Evolutionary conservation across 345 rosid species (phyloP), one percentile per base, ranked within the genome.

Genomic region (Arabis alpina): DNA sequence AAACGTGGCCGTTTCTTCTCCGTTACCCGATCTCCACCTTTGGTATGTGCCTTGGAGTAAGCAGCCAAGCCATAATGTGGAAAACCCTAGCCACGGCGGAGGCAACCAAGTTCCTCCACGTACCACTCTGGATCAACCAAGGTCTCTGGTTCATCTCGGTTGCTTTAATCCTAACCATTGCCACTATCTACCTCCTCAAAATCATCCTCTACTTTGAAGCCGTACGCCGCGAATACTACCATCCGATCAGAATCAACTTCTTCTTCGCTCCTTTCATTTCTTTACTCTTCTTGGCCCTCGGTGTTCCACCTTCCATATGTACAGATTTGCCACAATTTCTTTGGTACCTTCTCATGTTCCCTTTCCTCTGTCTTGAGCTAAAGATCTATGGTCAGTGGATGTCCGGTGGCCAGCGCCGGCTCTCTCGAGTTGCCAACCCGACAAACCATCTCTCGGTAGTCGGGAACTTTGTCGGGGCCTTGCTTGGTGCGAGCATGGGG

Each of bases 351-450:
- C 87, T 90, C 54, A 88, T 90, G 97, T 39, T 87, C 24, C 97
- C 97, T 10, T 62, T 91, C 66, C 75, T 91, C 28, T 68, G 75
- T 51, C 87, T 88, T 3, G 97, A 86, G 83, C 88, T 88, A 30
- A 91, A 91, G 73, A 86, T 91, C 5, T 88, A 91, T 36, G 97
- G 97, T 37, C 97, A 91, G 68, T 91, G 94, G 97, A 91, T 91
- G 97, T 91, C 97, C 0, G 97, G 94, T 16, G 94, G 97, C 1
- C 92, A 85, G 68, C 75, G 94, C 28, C 63, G 94, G 81, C 90
- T 88, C 37, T 91, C 97, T 3, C 82, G 87, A 41, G 93, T 90
- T 24, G 97, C 97, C 4, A 90, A 90, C 56, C 97, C 97, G 24
- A 83, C 97, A 0, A 90, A 88, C 77, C 97, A 90, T 84, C 85